phyloP scores from a whole-genome alignment of 495 filamentous ascomycete genomes.

The Penicillium taxi region DNA sequence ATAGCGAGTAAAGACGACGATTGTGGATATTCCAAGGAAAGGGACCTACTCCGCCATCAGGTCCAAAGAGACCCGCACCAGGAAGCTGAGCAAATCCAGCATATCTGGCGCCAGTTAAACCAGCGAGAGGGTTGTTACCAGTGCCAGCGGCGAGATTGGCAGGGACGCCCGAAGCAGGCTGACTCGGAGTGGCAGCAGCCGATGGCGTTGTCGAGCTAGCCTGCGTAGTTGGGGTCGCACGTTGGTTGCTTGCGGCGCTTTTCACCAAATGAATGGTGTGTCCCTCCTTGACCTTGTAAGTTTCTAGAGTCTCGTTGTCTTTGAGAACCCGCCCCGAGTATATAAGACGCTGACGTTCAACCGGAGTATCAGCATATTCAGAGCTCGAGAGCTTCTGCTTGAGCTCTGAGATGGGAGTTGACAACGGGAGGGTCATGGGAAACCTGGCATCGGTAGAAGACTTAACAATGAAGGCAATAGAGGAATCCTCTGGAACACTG shows the following conservation, averaged over 20 bases:
- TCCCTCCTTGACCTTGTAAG: conserved; percentile 92
- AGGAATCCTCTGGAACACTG: conserved; percentile 36
- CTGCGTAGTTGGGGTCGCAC: conserved; percentile 51
- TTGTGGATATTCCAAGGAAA: too few species aligned
- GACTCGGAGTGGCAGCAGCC: conserved; percentile 42
- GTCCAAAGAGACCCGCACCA: conserved; percentile 82
- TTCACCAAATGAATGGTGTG: conserved; percentile 96
- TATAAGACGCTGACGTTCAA: conserved; percentile 86
- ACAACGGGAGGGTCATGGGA: conserved; percentile 66
- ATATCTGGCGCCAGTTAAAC: conserved; percentile 87
- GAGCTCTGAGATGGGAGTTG: conserved; percentile 73
- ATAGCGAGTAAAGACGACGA: too few species aligned
- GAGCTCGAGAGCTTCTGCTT: conserved; percentile 75
- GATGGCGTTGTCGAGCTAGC: conserved; percentile 38
- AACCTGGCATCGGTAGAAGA: conserved; percentile 79
- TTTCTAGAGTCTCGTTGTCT: conserved; percentile 72
- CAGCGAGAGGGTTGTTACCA: conserved; percentile 82
- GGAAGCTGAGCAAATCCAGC: conserved; percentile 88
- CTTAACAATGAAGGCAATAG: conserved; percentile 92
- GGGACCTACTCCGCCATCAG: conserved; percentile 92
- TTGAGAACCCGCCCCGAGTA: conserved; percentile 96
- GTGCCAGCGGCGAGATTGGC: conserved; percentile 88
- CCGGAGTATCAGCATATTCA: conserved; percentile 76
- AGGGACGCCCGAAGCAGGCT: conserved; percentile 58
- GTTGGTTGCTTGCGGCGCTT: conserved; percentile 82